These are phyloP conservation scores for Hamigera avellanea DNA, from an alignment of 495 filamentous ascomycete genomes.

Conservation along the genomic window DNA sequence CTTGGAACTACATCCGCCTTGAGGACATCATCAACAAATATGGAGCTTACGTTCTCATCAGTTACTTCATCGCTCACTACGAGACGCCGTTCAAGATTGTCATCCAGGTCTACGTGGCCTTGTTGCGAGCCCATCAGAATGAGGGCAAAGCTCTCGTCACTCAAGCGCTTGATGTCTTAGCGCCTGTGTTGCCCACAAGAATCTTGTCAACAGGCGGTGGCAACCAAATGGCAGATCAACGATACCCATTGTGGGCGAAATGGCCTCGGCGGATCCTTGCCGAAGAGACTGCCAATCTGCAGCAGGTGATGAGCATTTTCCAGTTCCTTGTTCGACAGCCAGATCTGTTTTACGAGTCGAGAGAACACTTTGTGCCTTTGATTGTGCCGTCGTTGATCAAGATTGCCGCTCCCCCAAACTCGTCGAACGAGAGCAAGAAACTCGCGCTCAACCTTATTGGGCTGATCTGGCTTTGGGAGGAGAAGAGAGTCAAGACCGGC, in stretches of 20 bases:
- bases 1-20: constrained; percentile 94
- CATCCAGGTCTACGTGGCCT: constrained; percentile 80
- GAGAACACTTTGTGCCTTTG: constrained; percentile 78
- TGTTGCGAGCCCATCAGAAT: constrained; percentile 86
- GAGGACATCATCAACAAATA: constrained; percentile 99
- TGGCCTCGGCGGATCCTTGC: constrained; percentile 83
- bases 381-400: constrained; percentile 85
- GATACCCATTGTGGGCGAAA: constrained; percentile 75
- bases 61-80: constrained; percentile 94
- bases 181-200: constrained; percentile 78
- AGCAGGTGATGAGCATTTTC: constrained; percentile 95
- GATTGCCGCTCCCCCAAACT: constrained; percentile 71
- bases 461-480: constrained; percentile 87
- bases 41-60: constrained; percentile 92
- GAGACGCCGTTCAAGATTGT: constrained; percentile 96
- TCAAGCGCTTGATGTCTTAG: constrained; percentile 87
- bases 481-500: constrained; percentile 55
- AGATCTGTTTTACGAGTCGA: constrained; percentile 86
- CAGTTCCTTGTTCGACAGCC: constrained; percentile 90
- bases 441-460: constrained; percentile 81
- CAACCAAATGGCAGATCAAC: constrained; percentile 33
- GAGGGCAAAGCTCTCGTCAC: constrained; percentile 88
- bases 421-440: constrained; percentile 88
- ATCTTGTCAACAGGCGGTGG: constrained; percentile 22
- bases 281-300: constrained; percentile 92